Base-by-base conservation (phyloP, 1,139 yeast species). In the Suhomyces anneliseae region DNA sequence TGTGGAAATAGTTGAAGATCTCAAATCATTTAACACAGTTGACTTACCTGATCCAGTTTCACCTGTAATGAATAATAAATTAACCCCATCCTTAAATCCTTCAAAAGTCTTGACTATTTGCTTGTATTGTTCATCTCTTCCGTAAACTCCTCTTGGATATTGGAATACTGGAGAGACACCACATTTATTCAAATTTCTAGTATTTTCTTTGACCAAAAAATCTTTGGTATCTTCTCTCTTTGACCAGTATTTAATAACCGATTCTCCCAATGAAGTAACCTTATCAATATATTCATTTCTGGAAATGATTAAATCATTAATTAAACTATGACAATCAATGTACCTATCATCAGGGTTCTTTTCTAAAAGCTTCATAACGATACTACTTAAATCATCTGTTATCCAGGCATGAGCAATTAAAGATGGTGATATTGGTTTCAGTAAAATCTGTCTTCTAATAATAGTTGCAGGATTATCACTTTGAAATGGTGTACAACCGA, bases 1-100 rank as follows among this genome's bases (percentile, higher is more conserved):
- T 36, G 67, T 63, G 2, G 73, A 62, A 14, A 71, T 57, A 2
- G 79, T 69, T 2, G 62, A 59, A 6, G 71, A 63, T 46, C 69
- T 71, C 39, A 79, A 55, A 40, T 76, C 80, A 31, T 66, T 64
- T n/a, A 79, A 58, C 6, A 79, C 53, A 4, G 76, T 60, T 0
- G 82, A 66, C 57, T 78, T 79, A 4, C 84, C 85, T 4, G 68
- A 59, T 0, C 84, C 85, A 0, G 74, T 56, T n/a, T 65, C 69
- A 7, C 84, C 84, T 1, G 65, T 54, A 8, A 79, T 58, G 11
- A 78, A 55, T 1, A 76, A 53, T 12, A 71, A 51, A 48, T 69
- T 68, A 52, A 58, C 62, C 51, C 59, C 66, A 49, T 33, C 53
- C 45, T 35, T 55, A 52, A 39, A 56, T 48, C 42, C 49, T 26